Conservation (phyloP, 768 basidiomycete species). For the Strobilomyces echinocephalus region DNA sequence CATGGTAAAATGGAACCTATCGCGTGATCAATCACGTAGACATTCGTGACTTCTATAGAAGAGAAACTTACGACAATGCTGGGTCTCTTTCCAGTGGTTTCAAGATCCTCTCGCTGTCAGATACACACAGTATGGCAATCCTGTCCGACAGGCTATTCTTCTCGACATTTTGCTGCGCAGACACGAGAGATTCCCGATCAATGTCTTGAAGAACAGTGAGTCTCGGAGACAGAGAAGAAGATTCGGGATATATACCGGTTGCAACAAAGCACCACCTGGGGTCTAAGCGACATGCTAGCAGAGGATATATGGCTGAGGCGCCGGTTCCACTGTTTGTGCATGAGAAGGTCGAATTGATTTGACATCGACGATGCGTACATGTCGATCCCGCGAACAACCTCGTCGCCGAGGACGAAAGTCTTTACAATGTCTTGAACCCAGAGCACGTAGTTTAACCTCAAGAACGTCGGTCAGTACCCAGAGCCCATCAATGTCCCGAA, state of each 20-base stretch:
- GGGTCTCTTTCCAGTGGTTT: constrained; percentile 17
- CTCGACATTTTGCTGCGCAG: constrained; percentile 54
- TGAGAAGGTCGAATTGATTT: background rate
- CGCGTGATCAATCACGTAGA: background rate
- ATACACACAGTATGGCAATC: constrained; percentile 44
- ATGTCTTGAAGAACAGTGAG: constrained; percentile 48
- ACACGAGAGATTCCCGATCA: constrained; percentile 54
- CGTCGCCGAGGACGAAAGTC: constrained; percentile 21
- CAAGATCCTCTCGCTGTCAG: constrained; percentile 42
- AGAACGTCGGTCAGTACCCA: background rate
- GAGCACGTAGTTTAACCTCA: constrained; percentile 80
- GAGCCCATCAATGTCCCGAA: background rate
- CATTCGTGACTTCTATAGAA: background rate
- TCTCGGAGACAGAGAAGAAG: background rate
- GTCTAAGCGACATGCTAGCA: constrained; percentile 58
- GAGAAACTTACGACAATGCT: constrained; percentile 2
- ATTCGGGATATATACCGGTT: constrained; percentile 47
- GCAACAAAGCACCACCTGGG: constrained; percentile 57
- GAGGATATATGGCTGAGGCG: constrained; percentile 83
- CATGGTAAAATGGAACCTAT: constrained; percentile 75
- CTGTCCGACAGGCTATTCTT: constrained; percentile 50
- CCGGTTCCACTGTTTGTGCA: constrained; percentile 70
- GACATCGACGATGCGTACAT: constrained; percentile 46
- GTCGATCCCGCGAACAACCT: constrained; percentile 54
- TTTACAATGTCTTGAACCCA: constrained; percentile 73